These are phyloP conservation scores for Seminavis robusta DNA, from an alignment of 108 stramenopile genomes.

Conservation along the genomic window DNA sequence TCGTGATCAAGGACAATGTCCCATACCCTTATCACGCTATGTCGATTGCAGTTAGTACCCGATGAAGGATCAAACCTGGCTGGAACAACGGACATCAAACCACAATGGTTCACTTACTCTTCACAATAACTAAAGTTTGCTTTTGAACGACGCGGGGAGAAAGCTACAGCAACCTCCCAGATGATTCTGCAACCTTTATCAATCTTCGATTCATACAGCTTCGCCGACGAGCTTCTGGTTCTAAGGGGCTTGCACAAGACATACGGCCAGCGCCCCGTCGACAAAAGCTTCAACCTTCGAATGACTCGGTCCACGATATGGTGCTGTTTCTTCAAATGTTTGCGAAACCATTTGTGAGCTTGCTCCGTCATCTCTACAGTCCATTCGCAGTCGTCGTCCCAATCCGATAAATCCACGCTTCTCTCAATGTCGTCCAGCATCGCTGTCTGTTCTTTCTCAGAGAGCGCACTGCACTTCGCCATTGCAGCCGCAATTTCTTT, in stretches of 20 bases:
- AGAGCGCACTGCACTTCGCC: too few relatives aligned
- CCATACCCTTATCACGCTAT: conserved; percentile 48
- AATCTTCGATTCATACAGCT: conserved; percentile 41
- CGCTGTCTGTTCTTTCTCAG: conserved; percentile 5
- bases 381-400: conserved; percentile 26
- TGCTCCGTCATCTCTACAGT: conserved; percentile 40
- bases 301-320: conserved; percentile 31
- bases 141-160: conserved; percentile 30
- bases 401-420: conserved; percentile 24
- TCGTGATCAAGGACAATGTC: conserved; percentile 48
- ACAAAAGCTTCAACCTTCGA: conserved; percentile 27
- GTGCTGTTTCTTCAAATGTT: conserved; percentile 21
- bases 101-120: too few relatives aligned
- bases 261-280: conserved; percentile 43
- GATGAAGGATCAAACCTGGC: too few relatives aligned
- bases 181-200: conserved; percentile 26
- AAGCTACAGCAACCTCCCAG: conserved; percentile 40
- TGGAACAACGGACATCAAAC: too few relatives aligned
- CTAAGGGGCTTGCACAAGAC: conserved; percentile 22
- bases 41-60: too few relatives aligned
- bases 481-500: too few relatives aligned
- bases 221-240: neutral
- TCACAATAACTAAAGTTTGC: conserved; percentile 15
- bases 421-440: conserved; percentile 23
- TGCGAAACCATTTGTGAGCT: conserved; percentile 39